Evolutionary conservation across 495 filamentous ascomycete genomes (phyloP), one percentile per base, ranked within the genome.

Genomic region (Trichoderma virens): DNA sequence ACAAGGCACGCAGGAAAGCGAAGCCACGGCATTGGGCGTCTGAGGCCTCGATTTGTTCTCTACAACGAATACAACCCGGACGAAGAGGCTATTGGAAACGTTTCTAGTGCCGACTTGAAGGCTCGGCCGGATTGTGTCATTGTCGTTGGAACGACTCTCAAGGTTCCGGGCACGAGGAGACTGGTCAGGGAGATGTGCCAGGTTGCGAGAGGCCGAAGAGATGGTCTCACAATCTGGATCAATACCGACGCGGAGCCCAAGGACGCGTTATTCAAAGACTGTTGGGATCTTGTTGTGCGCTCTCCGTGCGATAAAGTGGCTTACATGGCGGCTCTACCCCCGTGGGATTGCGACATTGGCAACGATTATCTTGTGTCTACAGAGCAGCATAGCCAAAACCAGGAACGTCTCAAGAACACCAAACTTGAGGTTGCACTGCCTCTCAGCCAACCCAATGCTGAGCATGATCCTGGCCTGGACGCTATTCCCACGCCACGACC

Each of bases 31-130:
- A 89, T 98, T 64, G 94, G 94, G 31, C 85, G 90, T 62, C 80
- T 98, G 65, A 86, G 94, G 28, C 94, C 94, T 20, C 86, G 94
- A 27, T 97, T 98, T 75, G 93, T 97, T 2, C 80, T 98, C 28
- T 98, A 98, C 78, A 97, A 98, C 74, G 94, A 98, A 74, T 88
- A 91, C 72, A 96, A 97, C 70, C 93, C 94, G 0, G 94, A 98
- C 66, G 90, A 93, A 59, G 93, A 96, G 66, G 93, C 94, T 23
- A 98, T 98, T 71, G 93, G 94, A 16, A 87, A 91, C 8, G 91
- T 96, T 14, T 89, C 93, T 65, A 86, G 83, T 59, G 85, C 91
- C 2, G 94, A 98, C 72, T 76, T 98, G 27, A 87, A 90, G 61
- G 85, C 86, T 34, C 83, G 92, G 39, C 94, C 94, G 0, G 95